Conservation (phyloP, 176 grass and related monocot species). For the Alopecurus myosuroides region DNA sequence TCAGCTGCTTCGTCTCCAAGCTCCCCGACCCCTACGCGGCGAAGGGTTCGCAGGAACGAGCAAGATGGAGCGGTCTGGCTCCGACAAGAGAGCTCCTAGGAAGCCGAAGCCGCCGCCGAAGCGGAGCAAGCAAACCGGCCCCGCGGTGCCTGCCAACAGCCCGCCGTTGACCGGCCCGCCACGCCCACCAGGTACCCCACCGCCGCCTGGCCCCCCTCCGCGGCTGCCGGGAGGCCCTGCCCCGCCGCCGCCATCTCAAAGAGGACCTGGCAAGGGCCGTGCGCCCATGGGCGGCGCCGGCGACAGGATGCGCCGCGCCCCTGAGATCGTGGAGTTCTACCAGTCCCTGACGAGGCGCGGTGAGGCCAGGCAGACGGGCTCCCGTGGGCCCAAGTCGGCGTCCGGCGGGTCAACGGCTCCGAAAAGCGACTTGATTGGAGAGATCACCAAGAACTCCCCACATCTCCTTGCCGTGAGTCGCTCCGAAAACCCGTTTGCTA, state of each 20-base stretch:
- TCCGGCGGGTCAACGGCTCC: conserved; percentile 40
- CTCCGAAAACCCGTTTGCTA: neutral
- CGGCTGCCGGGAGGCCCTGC: conserved; percentile 21
- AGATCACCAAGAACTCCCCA: conserved; percentile 65
- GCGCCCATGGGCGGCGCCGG: conserved; percentile 4
- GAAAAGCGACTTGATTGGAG: conserved; percentile 52
- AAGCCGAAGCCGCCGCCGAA: neutral
- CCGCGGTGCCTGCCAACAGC: neutral
- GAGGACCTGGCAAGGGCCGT: neutral
- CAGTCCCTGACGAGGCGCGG: conserved; percentile 64
- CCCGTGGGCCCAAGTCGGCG: conserved; percentile 13
- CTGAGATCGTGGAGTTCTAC: conserved; percentile 71
- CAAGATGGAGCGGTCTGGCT: neutral
- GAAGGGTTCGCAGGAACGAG: neutral
- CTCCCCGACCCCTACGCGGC: no score
- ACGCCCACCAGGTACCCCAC: neutral
- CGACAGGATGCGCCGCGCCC: conserved; percentile 46
- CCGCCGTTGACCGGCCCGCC: neutral
- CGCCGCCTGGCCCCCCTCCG: conserved; percentile 33
- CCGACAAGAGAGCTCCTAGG: neutral
- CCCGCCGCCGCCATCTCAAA: conserved; percentile 24
- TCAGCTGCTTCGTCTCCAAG: neutral
- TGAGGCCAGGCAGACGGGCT: conserved; percentile 39
- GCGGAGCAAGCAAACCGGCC: neutral
- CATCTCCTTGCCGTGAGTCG: conserved; percentile 56